Evolutionary conservation across 2,329 filamentous ascomycete species (phyloP).

Genomic region (Mariannaea sp.): DNA sequence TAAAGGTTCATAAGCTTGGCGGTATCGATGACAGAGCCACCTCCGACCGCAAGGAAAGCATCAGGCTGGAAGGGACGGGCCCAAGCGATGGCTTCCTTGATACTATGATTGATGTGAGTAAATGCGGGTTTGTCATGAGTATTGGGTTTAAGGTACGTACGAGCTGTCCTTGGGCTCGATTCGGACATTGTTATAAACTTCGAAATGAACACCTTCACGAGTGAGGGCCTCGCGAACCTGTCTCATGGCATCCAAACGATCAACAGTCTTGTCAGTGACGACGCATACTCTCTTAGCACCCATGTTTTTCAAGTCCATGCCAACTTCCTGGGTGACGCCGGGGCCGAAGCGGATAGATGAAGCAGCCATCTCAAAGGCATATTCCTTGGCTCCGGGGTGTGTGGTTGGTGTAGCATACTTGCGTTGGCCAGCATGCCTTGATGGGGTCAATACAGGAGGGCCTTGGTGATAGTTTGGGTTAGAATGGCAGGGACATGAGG

Average conservation of each 20-base stretch:
- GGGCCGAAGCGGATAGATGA: conserved; percentile 93
- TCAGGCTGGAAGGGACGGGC: conserved; percentile 81
- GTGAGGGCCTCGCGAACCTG: conserved; percentile 82
- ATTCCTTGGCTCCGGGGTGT: conserved; percentile 76
- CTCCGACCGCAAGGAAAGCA: conserved; percentile 88
- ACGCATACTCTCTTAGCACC: conserved; percentile 86
- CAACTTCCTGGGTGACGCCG: conserved; percentile 91
- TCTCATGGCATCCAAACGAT: conserved; percentile 84
- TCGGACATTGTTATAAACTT: conserved; percentile 78
- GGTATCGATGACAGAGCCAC: conserved; percentile 94
- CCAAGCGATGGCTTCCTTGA: conserved; percentile 88
- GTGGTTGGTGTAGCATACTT: conserved; percentile 74
- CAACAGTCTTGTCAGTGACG: conserved; percentile 85
- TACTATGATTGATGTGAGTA: conserved; percentile 51
- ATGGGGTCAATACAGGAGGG: conserved; percentile 60
- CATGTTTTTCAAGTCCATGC: conserved; percentile 96
- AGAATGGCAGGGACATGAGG: conserved; percentile 88
- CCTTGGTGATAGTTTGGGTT: conserved; percentile 80
- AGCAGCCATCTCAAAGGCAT: conserved; percentile 98
- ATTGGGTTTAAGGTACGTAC: conserved; percentile 52
- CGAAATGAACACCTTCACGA: conserved; percentile 77
- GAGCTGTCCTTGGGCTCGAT: conserved; percentile 95
- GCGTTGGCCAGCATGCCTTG: conserved; percentile 46
- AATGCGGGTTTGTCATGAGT: neutral
- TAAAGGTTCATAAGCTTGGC: conserved; percentile 99